These are phyloP conservation scores for Penicillium hesseltinei DNA, from an alignment of 2,329 filamentous ascomycete species.

Conservation along the genomic window DNA sequence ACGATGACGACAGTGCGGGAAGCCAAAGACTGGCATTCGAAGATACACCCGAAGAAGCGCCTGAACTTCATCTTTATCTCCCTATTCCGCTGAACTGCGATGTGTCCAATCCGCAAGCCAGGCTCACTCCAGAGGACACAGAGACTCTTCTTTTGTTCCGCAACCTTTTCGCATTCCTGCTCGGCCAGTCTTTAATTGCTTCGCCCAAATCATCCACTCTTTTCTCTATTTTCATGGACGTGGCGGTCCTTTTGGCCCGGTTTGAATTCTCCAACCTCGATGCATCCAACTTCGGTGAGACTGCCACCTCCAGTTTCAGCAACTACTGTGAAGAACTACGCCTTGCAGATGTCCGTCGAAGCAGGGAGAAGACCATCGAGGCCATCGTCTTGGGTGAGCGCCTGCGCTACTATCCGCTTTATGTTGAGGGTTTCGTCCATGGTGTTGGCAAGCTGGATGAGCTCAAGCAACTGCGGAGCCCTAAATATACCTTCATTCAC, in stretches of 20 bases:
- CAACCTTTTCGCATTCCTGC: slow-evolving; percentile 63
- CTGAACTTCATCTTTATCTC: slow-evolving; percentile 56
- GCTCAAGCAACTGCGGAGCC: slow-evolving; percentile 65
- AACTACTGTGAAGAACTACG: slow-evolving; percentile 72
- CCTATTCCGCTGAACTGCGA: slow-evolving; percentile 58
- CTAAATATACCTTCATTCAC: slow-evolving; percentile 69
- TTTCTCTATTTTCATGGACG: slow-evolving; percentile 61
- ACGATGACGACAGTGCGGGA: slow-evolving; percentile 46
- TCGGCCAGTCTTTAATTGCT: slow-evolving; percentile 61
- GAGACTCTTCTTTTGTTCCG: slow-evolving; percentile 59
- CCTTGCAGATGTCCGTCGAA: slow-evolving; percentile 75
- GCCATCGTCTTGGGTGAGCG: slow-evolving; percentile 84
- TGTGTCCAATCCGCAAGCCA: slow-evolving; percentile 34
- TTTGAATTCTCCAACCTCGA: slow-evolving; percentile 63
- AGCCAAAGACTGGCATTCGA: slow-evolving; percentile 50
- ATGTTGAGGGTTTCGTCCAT: slow-evolving; percentile 89
- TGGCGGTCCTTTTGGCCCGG: slow-evolving; percentile 56
- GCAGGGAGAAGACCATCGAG: slow-evolving; percentile 85
- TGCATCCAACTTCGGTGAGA: slow-evolving; percentile 62
- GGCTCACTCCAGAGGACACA: slow-evolving; percentile 49
- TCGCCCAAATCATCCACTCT: slow-evolving; percentile 55
- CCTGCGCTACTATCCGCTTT: slow-evolving; percentile 77
- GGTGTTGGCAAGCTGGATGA: slow-evolving; percentile 80
- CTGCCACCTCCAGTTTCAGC: slow-evolving; percentile 51
- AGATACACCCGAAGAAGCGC: slow-evolving; percentile 44